Evolutionary conservation across 2,329 filamentous ascomycete species (phyloP), one percentile per base, ranked within the genome.

Genomic region (Cladobotryum protrusum): DNA sequence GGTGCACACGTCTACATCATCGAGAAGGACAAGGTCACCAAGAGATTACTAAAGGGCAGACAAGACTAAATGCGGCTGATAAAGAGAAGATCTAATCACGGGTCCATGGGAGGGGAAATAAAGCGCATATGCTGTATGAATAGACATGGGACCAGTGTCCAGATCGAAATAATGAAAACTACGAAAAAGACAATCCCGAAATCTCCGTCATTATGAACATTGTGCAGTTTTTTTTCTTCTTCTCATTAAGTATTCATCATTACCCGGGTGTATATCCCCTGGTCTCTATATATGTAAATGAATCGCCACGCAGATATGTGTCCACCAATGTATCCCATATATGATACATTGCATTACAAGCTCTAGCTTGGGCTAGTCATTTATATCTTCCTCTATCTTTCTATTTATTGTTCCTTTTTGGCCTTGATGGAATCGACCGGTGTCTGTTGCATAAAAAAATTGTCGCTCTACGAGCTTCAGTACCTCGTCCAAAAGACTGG

Each of bases 21-120:
- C 70, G 93, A 97, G 79, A 99, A 99, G 82, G 91, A 96, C 76
- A 97, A 97, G 87, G 89, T 99, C 56, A 97, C 93, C 65, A 96
- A 97, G 86, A 82, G 93, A 70, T 83, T 99, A 83, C 78, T 99
- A 71, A 97, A 97, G 50, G 50, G 50, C 45, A 49, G 50, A 52
- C 50, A 52, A 44, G 50, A 52, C 40, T 52, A 52, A 48, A 15
- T 8, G 39, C n/a, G 12, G 9, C 36, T 35, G 24, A 45, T 42
- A 52, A 15, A 52, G n/a, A 41, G 35, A 13, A 41, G 24, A 33
- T 34, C 42, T 35, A 40, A 15, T 18, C 29, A 36, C 19, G 15
- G 20, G 41, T 29, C 36, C 19, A 20, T 29, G 40, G 24, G 49
- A 52, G 55, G n/a, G 11, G 19, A 19, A 32, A 35, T 29, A 17